Base-by-base conservation (phyloP, 805 yeast species). In the Ogataea populi-albae region DNA sequence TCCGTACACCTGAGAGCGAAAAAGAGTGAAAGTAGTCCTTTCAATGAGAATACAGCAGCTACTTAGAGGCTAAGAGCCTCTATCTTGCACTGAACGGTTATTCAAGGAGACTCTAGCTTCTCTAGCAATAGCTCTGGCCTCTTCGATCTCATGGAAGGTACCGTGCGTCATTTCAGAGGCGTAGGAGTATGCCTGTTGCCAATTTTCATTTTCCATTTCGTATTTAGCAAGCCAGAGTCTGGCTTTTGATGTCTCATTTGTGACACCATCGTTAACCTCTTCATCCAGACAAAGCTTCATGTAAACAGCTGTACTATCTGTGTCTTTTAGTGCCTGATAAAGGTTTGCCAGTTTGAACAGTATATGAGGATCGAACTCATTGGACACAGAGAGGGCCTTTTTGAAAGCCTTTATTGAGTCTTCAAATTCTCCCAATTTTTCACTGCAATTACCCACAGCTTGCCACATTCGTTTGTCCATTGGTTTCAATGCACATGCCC, bases 401-500 rank as follows among this genome's bases (percentile, higher is more conserved):
- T 81, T 79, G 57, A 83, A 89, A 11, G 93, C 80, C 53, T 81
- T 83, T 17, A 88, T 73, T 0, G 97, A 80, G 45, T 89, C 95
- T 10, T 69, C 71, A 17, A 65, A 61, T 41, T 86, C 81, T 17
- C 76, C 77, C 23, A 88, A 70, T 52, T 85, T 85, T 47, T 86
- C 93, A 59, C 79, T 89, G 59, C 97, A 87, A 49, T 81, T 80
- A 0, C 89, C 98, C 27, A 91, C 70, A 0, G 98, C 97, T 47
- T 81, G 86, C 99, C 99, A 93, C 86, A 91, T 88, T 47, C 98
- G 68, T 50, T 83, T 81, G 54, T 93, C 99, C 29, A 78, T 61
- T 1, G 97, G 97, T 51, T 85, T 88, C 46, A 93, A 66, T 9
- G 88, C 75, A 34, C 96, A 82, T 0, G 98, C 96, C 32, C 82